These are phyloP conservation scores for Chionographis japonica DNA, from an alignment of 106 monocot genomes.

Conservation along the genomic window DNA sequence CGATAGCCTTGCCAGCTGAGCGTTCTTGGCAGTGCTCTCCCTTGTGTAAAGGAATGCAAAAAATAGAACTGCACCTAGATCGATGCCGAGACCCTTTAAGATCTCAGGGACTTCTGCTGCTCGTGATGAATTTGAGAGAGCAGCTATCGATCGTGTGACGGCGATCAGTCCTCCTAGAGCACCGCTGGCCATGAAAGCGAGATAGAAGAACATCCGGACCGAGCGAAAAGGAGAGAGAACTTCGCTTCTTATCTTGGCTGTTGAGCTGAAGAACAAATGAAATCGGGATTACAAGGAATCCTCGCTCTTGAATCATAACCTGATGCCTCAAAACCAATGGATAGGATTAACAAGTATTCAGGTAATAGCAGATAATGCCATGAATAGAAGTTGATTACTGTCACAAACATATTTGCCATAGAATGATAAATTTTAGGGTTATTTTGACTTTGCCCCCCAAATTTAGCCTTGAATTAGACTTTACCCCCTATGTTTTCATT, in stretches of 20 bases:
- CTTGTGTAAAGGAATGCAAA: constrained; percentile 83
- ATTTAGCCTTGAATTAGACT: too few relatives aligned
- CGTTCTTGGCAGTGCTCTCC: constrained; percentile 73
- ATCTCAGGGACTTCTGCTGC: constrained; percentile 45
- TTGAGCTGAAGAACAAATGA: constrained; percentile 60
- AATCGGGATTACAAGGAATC: constrained; percentile 15
- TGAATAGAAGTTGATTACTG: too few relatives aligned
- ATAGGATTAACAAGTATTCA: neutral
- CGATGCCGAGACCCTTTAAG: constrained; percentile 65
- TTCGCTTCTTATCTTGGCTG: constrained; percentile 88
- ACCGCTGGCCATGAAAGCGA: constrained; percentile 89
- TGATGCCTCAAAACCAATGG: constrained; percentile 2
- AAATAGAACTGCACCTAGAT: constrained; percentile 62
- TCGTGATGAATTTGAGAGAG: constrained; percentile 52
- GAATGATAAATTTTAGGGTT: too few relatives aligned
- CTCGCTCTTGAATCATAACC: neutral
- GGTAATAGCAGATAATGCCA: too few relatives aligned
- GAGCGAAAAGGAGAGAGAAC: constrained; percentile 92
- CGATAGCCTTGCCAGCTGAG: constrained; percentile 70
- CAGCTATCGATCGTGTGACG: constrained; percentile 44
- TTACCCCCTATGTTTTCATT: too few relatives aligned
- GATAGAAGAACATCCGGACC: constrained; percentile 95
- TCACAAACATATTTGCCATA: too few relatives aligned
- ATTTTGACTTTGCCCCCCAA: too few relatives aligned
- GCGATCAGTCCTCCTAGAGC: constrained; percentile 71